Evolutionary conservation across 352 stramenopile genomes (phyloP).

Genomic region (Phytophthora cryptogea): DNA sequence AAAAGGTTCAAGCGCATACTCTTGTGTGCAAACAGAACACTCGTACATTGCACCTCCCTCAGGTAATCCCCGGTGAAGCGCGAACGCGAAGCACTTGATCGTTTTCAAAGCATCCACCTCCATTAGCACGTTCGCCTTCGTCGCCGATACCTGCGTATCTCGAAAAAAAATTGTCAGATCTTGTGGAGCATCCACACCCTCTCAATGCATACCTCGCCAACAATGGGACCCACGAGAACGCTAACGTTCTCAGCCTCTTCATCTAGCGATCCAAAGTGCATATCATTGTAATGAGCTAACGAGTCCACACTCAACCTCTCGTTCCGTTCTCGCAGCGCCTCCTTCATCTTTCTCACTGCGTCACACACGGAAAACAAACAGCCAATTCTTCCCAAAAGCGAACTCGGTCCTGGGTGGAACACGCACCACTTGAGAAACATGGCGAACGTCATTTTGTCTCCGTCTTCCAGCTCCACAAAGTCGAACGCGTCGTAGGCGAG

Average conservation of each 20-base stretch:
- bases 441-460: slow-evolving; percentile 71
- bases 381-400: slow-evolving; percentile 61
- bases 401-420: slow-evolving; percentile 60
- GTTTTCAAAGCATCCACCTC: slow-evolving; percentile 35
- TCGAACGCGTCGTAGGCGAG: slow-evolving; percentile 75
- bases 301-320: slow-evolving; percentile 11
- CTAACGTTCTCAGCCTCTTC: slow-evolving; percentile 20
- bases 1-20: slow-evolving; percentile 15
- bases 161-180: background rate
- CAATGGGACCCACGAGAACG: slow-evolving; percentile 47
- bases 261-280: slow-evolving; percentile 32
- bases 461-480: slow-evolving; percentile 60
- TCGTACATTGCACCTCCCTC: background rate
- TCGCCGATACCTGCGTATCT: slow-evolving; percentile 23
- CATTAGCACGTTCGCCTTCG: slow-evolving; percentile 37
- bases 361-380: slow-evolving; percentile 53
- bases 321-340: slow-evolving; percentile 26
- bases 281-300: slow-evolving; percentile 38
- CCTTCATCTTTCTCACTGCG: slow-evolving; percentile 38
- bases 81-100: slow-evolving; percentile 48
- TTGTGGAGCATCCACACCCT: no score
- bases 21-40: slow-evolving; percentile 3
- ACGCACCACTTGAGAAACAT: slow-evolving; percentile 71
- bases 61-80: slow-evolving; percentile 7
- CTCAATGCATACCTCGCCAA: slow-evolving; percentile 21